Conservation (phyloP, 1,139 yeast species). For the Waltiozyma sp. region DNA sequence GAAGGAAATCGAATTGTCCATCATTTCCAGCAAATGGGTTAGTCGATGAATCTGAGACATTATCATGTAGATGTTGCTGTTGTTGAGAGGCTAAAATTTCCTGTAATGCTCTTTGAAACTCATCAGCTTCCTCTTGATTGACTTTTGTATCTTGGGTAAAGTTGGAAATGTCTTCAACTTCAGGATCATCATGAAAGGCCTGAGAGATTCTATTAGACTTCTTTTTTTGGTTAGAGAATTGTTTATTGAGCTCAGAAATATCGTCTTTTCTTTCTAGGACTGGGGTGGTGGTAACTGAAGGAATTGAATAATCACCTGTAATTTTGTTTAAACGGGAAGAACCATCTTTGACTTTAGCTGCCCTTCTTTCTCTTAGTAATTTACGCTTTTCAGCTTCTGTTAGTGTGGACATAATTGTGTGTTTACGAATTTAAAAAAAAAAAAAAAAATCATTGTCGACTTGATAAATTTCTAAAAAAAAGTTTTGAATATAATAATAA, state of each 20-base stretch:
- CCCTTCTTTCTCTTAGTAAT: slow-evolving; percentile 56
- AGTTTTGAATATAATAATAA: no score
- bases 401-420: neutral
- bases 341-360: slow-evolving; percentile 54
- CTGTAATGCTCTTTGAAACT: slow-evolving; percentile 17
- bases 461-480: no score
- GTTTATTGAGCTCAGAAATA: neutral
- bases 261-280: neutral
- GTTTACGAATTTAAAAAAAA: no score
- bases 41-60: slow-evolving; percentile 2
- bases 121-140: slow-evolving; percentile 4
- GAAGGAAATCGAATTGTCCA: slow-evolving; percentile 4
- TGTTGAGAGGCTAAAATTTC: slow-evolving; percentile 7
- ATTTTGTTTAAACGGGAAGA: slow-evolving; percentile 44
- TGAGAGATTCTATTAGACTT: slow-evolving; percentile 18
- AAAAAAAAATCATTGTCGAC: no score
- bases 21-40: neutral
- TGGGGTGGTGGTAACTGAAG: slow-evolving; percentile 1
- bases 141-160: neutral
- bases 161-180: slow-evolving; percentile 12
- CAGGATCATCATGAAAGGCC: slow-evolving; percentile 17
- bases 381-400: slow-evolving; percentile 54
- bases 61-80: slow-evolving; percentile 8
- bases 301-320: slow-evolving; percentile 24
- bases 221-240: neutral